These are phyloP conservation scores for Harringtonia lauricola DNA, from an alignment of 2,329 filamentous ascomycete genomes.

Conservation along the genomic window DNA sequence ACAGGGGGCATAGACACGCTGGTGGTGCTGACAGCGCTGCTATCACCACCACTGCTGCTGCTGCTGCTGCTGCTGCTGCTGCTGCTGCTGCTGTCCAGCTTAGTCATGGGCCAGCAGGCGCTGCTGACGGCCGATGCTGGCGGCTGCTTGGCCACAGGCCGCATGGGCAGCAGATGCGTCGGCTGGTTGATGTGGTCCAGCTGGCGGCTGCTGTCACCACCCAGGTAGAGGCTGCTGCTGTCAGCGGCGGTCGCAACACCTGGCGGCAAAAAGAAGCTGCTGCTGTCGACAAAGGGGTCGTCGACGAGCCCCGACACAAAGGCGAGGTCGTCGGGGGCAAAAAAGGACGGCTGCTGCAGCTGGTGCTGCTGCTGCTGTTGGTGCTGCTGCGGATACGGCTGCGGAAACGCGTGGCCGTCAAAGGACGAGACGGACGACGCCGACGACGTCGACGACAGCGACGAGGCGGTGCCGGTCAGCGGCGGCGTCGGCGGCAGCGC, in stretches of 20 bases:
- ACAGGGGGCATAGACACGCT: not conserved
- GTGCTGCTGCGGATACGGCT: not conserved
- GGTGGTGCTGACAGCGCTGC: conserved; percentile 20
- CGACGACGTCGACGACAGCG: conserved; percentile 5
- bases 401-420: not conserved
- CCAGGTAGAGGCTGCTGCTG: not conserved
- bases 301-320: conserved; percentile 15
- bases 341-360: not conserved
- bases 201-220: too few species aligned
- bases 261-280: not conserved
- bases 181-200: not conserved
- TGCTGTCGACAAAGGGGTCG: conserved; percentile 17
- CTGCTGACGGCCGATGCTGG: not conserved
- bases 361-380: conserved; percentile 1
- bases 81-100: too few species aligned
- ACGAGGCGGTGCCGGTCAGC: conserved; percentile 5
- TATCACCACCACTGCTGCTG: conserved; percentile 27
- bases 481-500: conserved; percentile 7
- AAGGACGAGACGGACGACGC: conserved; percentile 6
- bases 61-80: not conserved
- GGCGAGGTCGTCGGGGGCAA: not conserved
- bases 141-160: not conserved
- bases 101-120: too few species aligned
- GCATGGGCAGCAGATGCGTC: not conserved
- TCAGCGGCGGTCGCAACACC: not conserved